phyloP scores from a whole-genome alignment of 2,329 filamentous ascomycete species.

The Sphaerulina musiva region DNA sequence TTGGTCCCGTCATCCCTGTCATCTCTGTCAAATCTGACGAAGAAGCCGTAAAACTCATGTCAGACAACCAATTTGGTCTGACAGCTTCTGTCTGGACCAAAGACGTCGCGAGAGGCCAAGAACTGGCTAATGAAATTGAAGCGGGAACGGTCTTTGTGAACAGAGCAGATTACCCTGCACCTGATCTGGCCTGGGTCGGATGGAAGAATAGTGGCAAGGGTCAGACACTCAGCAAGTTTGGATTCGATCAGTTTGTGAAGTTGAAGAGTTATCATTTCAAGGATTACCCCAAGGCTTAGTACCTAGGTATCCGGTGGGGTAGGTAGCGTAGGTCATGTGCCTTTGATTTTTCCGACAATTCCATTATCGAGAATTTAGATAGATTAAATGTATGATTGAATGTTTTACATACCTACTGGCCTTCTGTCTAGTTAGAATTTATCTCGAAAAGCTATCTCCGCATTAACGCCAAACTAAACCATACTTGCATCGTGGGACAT shows the following conservation, averaged over 20 bases:
- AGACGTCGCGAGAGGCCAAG: conserved; percentile 66
- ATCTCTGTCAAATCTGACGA: conserved; percentile 76
- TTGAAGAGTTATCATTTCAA: conserved; percentile 95
- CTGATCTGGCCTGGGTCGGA: conserved; percentile 60
- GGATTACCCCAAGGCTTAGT: conserved; percentile 54
- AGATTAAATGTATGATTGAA: too few species aligned
- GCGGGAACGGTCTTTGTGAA: conserved; percentile 96
- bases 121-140: conserved; percentile 73
- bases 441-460: too few species aligned
- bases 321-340: too few species aligned
- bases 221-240: conserved; percentile 79
- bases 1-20: conserved; percentile 84
- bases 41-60: conserved; percentile 81
- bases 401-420: too few species aligned
- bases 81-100: conserved; percentile 98
- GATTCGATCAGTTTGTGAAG: conserved; percentile 93
- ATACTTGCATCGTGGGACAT: too few species aligned
- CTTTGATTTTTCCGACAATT: too few species aligned
- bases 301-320: not conserved
- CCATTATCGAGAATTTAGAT: too few species aligned
- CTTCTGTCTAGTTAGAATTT: too few species aligned
- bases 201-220: conserved; percentile 97
- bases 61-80: conserved; percentile 87
- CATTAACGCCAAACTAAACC: too few species aligned
- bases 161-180: conserved; percentile 83